These are phyloP conservation scores for Rhododendron williamsianum DNA, from an alignment of 148 eudicot genomes.

Conservation along the genomic window DNA sequence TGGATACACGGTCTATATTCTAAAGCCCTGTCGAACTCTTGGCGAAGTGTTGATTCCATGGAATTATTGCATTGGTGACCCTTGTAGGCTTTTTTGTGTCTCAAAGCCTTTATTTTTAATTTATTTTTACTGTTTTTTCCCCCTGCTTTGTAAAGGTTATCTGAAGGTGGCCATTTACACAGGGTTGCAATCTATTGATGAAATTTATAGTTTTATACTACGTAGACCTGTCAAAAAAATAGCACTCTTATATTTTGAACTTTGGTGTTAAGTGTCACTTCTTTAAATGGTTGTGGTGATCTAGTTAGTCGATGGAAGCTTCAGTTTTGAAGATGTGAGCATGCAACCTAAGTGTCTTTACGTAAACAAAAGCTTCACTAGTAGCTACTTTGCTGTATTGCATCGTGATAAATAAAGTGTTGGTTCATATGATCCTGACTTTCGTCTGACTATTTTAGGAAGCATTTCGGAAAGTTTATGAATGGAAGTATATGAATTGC, in stretches of 20 bases:
- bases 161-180: neutral
- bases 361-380: neutral
- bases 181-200: neutral
- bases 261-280: neutral
- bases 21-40: neutral
- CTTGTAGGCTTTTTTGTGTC: neutral
- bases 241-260: neutral
- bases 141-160: neutral
- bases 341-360: neutral
- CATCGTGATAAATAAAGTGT: neutral
- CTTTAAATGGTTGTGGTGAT: neutral
- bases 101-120: neutral
- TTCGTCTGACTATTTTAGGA: slow-evolving; percentile 35
- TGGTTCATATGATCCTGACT: neutral
- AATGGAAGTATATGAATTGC: slow-evolving; percentile 90
- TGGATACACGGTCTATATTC: neutral
- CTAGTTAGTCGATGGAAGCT: neutral
- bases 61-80: neutral
- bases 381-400: neutral
- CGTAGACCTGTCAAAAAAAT: neutral
- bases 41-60: neutral
- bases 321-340: neutral
- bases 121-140: neutral
- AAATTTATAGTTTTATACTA: neutral
- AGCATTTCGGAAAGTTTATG: slow-evolving; percentile 77